Percentiles rank a stretch among this genome's conserved stretches.
Conservation (phyloP, 176 grass and related monocot species). For the Areca catechu region DNA sequence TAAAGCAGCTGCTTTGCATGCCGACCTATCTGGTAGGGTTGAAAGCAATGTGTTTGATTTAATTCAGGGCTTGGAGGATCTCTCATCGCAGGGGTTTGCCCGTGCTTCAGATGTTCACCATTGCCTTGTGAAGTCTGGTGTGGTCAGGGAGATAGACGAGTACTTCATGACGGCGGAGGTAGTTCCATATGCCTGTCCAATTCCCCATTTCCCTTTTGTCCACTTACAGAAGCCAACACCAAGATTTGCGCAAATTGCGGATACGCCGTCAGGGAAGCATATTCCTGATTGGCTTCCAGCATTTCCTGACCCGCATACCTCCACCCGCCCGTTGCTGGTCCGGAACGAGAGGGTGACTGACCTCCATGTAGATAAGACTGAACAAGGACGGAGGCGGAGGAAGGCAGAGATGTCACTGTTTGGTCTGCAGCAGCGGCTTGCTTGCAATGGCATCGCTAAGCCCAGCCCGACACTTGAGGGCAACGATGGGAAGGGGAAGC, state of each 20-base stretch:
- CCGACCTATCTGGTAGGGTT: constrained; percentile 53
- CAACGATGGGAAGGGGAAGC: constrained; percentile 38
- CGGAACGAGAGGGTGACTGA: constrained; percentile 38
- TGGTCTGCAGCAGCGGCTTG: constrained; percentile 53
- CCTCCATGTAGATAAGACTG: constrained; percentile 36
- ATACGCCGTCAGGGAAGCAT: constrained; percentile 37
- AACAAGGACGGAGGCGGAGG: constrained; percentile 43
- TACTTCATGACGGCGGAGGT: constrained; percentile 40
- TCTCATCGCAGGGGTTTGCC: constrained; percentile 43
- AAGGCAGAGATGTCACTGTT: constrained; percentile 79
- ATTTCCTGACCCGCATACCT: constrained; percentile 57
- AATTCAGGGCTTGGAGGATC: constrained; percentile 62
- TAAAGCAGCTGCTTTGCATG: constrained; percentile 41
- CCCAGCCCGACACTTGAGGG: constrained; percentile 16
- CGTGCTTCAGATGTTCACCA: constrained; percentile 39
- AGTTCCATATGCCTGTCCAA: constrained; percentile 35
- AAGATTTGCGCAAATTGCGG: constrained; percentile 23
- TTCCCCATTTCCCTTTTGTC: constrained; percentile 54
- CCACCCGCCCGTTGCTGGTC: constrained; percentile 21
- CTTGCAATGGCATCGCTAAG: constrained; percentile 27
- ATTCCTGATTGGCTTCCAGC: constrained; percentile 64
- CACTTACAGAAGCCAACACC: neutral
- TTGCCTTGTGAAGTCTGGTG: constrained; percentile 56
- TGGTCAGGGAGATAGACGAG: constrained; percentile 40
- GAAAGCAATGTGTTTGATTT: constrained; percentile 68